phyloP scores from a whole-genome alignment of 2,329 filamentous ascomycete species.

The Chrysosporium keratinophilum region DNA sequence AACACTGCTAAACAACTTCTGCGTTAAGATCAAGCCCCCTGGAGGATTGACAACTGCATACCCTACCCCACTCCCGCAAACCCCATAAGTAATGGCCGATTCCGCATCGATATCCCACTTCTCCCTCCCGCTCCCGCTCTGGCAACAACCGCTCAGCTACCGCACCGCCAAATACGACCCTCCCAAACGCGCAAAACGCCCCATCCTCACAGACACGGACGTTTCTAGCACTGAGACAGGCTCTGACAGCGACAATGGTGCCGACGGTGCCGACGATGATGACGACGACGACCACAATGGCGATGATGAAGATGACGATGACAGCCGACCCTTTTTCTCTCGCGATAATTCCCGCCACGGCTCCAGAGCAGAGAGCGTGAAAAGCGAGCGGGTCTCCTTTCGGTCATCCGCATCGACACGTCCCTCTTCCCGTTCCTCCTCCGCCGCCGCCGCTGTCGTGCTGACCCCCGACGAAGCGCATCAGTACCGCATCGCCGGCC shows the following conservation, averaged over 20 bases:
- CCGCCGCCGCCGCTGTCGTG: constrained; percentile 21
- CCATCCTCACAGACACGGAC: constrained; percentile 11
- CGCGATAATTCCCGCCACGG: background rate
- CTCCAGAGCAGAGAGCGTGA: background rate
- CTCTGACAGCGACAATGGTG: constrained; percentile 18
- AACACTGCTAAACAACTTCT: background rate
- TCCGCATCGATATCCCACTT: constrained; percentile 24
- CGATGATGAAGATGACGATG: background rate
- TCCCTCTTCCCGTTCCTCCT: constrained; percentile 13
- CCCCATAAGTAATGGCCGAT: background rate
- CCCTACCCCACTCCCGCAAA: background rate
- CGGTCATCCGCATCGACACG: background rate
- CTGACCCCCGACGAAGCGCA: constrained; percentile 34
- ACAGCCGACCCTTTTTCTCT: background rate
- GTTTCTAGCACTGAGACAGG: constrained; percentile 21
- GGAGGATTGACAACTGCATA: background rate
- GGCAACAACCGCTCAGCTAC: constrained; percentile 28
- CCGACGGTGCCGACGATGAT: background rate
- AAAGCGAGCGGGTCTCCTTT: background rate
- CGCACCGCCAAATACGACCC: constrained; percentile 30
- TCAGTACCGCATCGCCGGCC: constrained; percentile 36
- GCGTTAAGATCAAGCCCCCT: background rate
- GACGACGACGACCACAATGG: background rate
- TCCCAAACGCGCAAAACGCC: constrained; percentile 24
- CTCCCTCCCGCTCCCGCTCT: constrained; percentile 30